A percentile compares a stretch with the other conserved stretches of the same genome.
These are phyloP conservation scores for Aleurites moluccanus DNA, from an alignment of 441 rosid genomes.

Conservation along the genomic window DNA sequence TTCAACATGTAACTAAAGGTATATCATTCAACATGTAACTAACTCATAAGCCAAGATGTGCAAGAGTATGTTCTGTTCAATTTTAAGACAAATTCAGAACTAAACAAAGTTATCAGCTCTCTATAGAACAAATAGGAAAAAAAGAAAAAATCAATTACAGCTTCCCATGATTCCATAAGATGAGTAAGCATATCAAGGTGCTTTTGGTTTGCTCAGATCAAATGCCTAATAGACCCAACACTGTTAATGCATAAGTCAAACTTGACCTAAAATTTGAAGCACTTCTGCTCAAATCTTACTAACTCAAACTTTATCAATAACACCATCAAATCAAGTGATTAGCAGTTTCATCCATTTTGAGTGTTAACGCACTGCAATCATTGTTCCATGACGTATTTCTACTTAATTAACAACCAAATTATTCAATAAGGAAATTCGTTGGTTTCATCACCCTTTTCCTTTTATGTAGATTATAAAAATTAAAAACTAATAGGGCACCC, in stretches of 20 bases:
- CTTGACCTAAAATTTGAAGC: too few relatives aligned
- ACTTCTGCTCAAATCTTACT: too few relatives aligned
- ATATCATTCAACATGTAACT: neutral
- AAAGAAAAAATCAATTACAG: neutral
- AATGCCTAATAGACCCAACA: too few relatives aligned
- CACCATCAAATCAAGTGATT: neutral
- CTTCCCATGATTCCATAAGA: neutral
- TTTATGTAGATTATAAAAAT: too few relatives aligned
- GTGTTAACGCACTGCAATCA: neutral
- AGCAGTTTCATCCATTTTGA: constrained; percentile 4
- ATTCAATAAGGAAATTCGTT: neutral
- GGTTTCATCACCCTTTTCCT: too few relatives aligned
- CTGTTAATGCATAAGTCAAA: too few relatives aligned
- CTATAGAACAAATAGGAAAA: neutral
- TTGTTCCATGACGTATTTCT: neutral
- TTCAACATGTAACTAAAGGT: too few relatives aligned
- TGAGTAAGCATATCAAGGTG: neutral
- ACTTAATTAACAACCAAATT: neutral
- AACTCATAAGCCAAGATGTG: neutral
- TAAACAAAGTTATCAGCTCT: neutral
- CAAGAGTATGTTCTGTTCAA: too few relatives aligned
- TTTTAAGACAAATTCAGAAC: neutral
- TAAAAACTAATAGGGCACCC: too few relatives aligned
- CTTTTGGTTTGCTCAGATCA: neutral
- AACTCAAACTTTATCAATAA: neutral